Conservation (phyloP, 1,139 yeast genomes). For the Geotrichum klebahnii region DNA sequence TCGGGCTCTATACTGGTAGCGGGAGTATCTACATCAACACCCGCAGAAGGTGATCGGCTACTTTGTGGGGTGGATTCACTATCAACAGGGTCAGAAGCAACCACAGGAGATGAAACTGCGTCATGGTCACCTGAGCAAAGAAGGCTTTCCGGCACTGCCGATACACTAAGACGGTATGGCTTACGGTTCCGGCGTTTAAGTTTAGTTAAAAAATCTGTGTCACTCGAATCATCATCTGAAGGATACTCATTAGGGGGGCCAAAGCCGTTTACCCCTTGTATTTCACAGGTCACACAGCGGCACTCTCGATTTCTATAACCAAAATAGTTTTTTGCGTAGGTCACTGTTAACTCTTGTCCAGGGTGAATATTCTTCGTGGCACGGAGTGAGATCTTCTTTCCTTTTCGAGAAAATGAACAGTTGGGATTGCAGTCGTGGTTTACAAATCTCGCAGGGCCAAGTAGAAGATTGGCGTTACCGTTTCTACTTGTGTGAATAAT, state of each 20-base stretch:
- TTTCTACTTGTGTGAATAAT: slow-evolving; percentile 39
- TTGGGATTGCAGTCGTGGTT: slow-evolving; percentile 49
- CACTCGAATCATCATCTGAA: slow-evolving; percentile 16
- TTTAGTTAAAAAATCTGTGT: slow-evolving; percentile 29
- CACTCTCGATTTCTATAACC: slow-evolving; percentile 45
- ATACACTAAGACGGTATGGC: slow-evolving; percentile 35
- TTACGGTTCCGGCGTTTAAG: slow-evolving; percentile 17
- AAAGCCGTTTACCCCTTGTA: slow-evolving; percentile 24
- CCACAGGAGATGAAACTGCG: slow-evolving; percentile 3
- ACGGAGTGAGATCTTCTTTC: slow-evolving; percentile 36
- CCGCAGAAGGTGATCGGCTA: slow-evolving; percentile 10
- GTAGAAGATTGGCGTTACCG: slow-evolving; percentile 42
- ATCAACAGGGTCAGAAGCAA: not conserved
- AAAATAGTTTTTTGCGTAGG: slow-evolving; percentile 44
- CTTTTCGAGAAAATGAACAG: slow-evolving; percentile 38
- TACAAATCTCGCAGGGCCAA: slow-evolving; percentile 49
- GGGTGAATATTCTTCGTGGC: slow-evolving; percentile 39
- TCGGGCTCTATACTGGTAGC: slow-evolving; percentile 18
- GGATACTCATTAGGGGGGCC: slow-evolving; percentile 29
- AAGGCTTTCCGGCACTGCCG: slow-evolving; percentile 34
- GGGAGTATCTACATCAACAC: slow-evolving; percentile 15
- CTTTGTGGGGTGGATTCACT: slow-evolving; percentile 13
- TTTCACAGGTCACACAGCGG: slow-evolving; percentile 46
- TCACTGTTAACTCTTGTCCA: slow-evolving; percentile 49
- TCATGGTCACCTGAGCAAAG: too few species aligned